Conservation (phyloP, 352 stramenopile species). For the Phytophthora multivora region DNA sequence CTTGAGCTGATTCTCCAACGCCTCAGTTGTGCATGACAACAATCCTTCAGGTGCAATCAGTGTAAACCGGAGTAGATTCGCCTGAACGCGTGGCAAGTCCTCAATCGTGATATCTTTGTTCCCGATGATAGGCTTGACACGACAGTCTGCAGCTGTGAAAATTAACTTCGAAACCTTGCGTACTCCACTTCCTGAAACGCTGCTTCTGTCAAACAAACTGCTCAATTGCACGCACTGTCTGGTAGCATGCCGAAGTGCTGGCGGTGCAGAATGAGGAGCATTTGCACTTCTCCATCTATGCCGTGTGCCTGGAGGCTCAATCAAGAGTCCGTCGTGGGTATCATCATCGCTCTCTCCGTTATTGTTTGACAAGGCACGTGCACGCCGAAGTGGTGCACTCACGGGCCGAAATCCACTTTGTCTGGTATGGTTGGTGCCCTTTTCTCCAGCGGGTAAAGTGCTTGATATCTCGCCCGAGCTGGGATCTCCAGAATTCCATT, state of each 20-base stretch:
- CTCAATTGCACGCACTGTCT: slow-evolving; percentile 24
- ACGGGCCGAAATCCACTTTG: slow-evolving; percentile 13
- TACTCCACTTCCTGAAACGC: slow-evolving; percentile 35
- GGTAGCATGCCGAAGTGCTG: slow-evolving; percentile 5
- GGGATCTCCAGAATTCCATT: slow-evolving; percentile 7
- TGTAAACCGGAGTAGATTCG: slow-evolving; percentile 46
- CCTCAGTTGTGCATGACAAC: slow-evolving; percentile 47
- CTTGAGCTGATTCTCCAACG: slow-evolving; percentile 73
- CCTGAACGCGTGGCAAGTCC: slow-evolving; percentile 25
- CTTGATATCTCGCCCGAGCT: background rate
- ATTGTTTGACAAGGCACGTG: background rate
- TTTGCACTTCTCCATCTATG: slow-evolving; percentile 22
- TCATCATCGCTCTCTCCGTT: slow-evolving; percentile 8
- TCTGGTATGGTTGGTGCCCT: background rate
- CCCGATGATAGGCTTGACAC: slow-evolving; percentile 65
- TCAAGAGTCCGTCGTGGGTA: slow-evolving; percentile 3
- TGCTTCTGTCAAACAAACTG: slow-evolving; percentile 39
- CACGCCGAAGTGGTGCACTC: slow-evolving; percentile 10
- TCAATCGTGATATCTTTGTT: slow-evolving; percentile 57
- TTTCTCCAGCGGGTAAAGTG: background rate
- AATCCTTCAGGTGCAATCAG: slow-evolving; percentile 43
- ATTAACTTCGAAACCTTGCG: slow-evolving; percentile 61
- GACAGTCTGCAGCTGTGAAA: slow-evolving; percentile 60
- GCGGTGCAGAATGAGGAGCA: slow-evolving; percentile 39
- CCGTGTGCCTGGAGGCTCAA: background rate